phyloP scores from a whole-genome alignment of 345 rosid species.

The Murraya koenigii region DNA sequence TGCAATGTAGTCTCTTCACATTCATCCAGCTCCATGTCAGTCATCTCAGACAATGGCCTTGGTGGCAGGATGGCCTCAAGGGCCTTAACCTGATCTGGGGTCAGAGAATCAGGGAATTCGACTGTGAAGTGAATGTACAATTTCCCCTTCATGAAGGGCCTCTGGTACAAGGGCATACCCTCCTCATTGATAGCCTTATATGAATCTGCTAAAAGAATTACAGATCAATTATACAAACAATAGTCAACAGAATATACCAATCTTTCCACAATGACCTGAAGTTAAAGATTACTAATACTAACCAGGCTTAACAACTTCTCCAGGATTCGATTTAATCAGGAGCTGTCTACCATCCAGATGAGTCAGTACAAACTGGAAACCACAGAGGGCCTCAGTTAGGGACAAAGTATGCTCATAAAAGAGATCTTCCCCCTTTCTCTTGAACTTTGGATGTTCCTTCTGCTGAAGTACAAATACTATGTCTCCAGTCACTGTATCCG shows the following conservation, averaged over 20 bases:
- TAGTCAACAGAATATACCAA: not conserved
- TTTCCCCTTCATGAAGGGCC: constrained; percentile 83
- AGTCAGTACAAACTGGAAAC: constrained; percentile 71
- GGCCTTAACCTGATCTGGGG: constrained; percentile 65
- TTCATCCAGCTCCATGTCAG: constrained; percentile 82
- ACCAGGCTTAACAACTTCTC: constrained; percentile 95
- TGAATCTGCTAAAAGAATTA: constrained; percentile 42
- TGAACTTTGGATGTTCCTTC: constrained; percentile 84
- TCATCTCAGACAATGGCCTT: constrained; percentile 39
- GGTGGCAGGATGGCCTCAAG: constrained; percentile 62
- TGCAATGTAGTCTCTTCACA: constrained; percentile 89
- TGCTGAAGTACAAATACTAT: constrained; percentile 79
- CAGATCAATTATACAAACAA: not conserved
- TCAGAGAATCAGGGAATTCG: constrained; percentile 84
- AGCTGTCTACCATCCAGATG: constrained; percentile 90
- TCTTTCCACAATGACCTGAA: not conserved
- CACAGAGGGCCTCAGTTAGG: constrained; percentile 89
- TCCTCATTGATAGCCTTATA: constrained; percentile 70
- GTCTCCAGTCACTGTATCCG: constrained; percentile 82
- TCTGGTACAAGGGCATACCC: constrained; percentile 33
- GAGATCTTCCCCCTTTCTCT: constrained; percentile 84
- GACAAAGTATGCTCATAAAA: constrained; percentile 74
- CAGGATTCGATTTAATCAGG: constrained; percentile 74
- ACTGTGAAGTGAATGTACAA: constrained; percentile 70
- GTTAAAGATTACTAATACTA: not conserved